Evolutionary conservation across 192 early-diverging fungal species (phyloP).

Genomic region (Coemansia sp.): DNA sequence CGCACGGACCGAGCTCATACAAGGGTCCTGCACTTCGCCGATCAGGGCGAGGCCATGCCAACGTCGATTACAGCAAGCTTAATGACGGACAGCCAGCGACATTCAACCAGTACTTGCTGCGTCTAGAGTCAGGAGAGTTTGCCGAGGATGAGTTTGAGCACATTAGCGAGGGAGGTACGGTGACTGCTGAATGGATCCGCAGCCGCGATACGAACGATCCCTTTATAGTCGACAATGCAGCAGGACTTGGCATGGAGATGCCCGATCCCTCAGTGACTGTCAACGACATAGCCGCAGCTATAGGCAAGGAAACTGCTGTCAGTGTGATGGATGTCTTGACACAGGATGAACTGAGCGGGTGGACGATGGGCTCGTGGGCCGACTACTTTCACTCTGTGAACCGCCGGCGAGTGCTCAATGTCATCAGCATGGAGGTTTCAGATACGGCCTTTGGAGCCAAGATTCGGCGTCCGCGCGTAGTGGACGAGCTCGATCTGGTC

Average conservation of each 20-base stretch:
- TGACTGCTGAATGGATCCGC: slow-evolving; percentile 67
- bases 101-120: slow-evolving; percentile 75
- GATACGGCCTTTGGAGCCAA: slow-evolving; percentile 62
- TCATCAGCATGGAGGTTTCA: slow-evolving; percentile 85
- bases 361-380: slow-evolving; percentile 84
- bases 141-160: slow-evolving; percentile 63
- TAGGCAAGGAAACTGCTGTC: slow-evolving; percentile 66
- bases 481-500: slow-evolving; percentile 85
- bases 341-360: slow-evolving; percentile 71
- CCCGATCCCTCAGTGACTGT: slow-evolving; percentile 62
- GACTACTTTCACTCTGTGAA: slow-evolving; percentile 65
- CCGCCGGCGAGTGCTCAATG: slow-evolving; percentile 75
- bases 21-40: slow-evolving; percentile 53
- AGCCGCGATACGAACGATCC: slow-evolving; percentile 67
- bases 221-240: slow-evolving; percentile 64
- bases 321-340: slow-evolving; percentile 93
- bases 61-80: slow-evolving; percentile 81
- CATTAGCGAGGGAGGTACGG: slow-evolving; percentile 56
- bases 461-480: slow-evolving; percentile 73
- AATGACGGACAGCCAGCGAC: slow-evolving; percentile 75
- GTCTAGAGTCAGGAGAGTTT: slow-evolving; percentile 69
- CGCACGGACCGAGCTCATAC: slow-evolving; percentile 61
- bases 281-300: slow-evolving; percentile 53
- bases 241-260: slow-evolving; percentile 82
- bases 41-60: slow-evolving; percentile 55